Percentiles rank a stretch among this genome's conserved stretches.
phyloP scores from a whole-genome alignment of 345 rosid genomes.

The Luvunga scandens region DNA sequence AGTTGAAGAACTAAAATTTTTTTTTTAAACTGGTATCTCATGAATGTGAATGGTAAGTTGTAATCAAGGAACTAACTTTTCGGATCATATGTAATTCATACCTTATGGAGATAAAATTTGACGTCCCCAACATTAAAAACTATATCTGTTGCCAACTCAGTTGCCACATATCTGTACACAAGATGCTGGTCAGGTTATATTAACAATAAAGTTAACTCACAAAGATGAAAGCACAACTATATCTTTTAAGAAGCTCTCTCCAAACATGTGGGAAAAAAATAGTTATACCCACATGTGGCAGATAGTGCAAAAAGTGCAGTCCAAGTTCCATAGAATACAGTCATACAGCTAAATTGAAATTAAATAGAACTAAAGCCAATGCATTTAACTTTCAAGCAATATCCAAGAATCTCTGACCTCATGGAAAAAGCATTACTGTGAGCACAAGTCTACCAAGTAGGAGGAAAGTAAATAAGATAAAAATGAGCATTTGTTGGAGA shows the following conservation, averaged over 20 bases:
- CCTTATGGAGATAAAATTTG: conserved; percentile 74
- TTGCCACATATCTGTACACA: conserved; percentile 53
- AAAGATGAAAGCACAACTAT: conserved; percentile 1
- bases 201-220: neutral
- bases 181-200: conserved; percentile 8
- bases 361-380: neutral
- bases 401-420: neutral
- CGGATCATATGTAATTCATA: conserved; percentile 25
- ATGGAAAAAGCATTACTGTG: neutral
- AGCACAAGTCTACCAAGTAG: neutral
- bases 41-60: neutral
- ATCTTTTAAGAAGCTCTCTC: neutral
- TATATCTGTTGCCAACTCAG: conserved; percentile 63
- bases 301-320: neutral
- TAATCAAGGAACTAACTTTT: conserved; percentile 1
- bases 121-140: conserved; percentile 50
- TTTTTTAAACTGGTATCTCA: neutral
- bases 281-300: neutral
- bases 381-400: neutral
- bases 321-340: neutral
- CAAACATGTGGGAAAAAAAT: neutral
- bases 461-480: neutral
- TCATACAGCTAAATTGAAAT: neutral
- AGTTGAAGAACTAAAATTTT: neutral
- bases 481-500: neutral